Evolutionary conservation across 2,329 filamentous ascomycete species (phyloP).

Genomic region (Cryphonectria nitschkei): DNA sequence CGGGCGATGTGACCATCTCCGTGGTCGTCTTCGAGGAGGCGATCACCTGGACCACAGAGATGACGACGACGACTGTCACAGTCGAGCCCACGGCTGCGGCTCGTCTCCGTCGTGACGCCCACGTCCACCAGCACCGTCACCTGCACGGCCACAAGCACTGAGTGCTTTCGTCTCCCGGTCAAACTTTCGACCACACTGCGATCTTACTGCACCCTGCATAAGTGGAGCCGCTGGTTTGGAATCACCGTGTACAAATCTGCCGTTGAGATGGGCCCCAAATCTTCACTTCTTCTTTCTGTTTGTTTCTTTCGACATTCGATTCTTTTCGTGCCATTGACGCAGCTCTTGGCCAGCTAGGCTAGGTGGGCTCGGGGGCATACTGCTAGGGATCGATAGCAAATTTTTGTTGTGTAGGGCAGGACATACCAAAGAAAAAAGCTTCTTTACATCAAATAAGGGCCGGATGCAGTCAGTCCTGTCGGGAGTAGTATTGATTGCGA

Average conservation of each 20-base stretch:
- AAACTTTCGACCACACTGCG: constrained; percentile 15
- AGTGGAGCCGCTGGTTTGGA: constrained; percentile 24
- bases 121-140: constrained; percentile 44
- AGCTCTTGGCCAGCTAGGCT: constrained; percentile 26
- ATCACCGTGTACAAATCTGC: constrained; percentile 29
- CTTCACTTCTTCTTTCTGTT: constrained; percentile 17
- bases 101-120: constrained; percentile 41
- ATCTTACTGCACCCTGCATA: constrained; percentile 27
- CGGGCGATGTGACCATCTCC: constrained; percentile 44
- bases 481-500: constrained; percentile 28
- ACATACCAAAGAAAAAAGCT: constrained; percentile 12
- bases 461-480: constrained; percentile 11
- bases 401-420: constrained; percentile 24
- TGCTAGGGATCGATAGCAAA: constrained; percentile 27
- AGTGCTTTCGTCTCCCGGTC: constrained; percentile 14
- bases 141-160: constrained; percentile 28
- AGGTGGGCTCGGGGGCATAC: constrained; percentile 25
- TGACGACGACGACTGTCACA: constrained; percentile 47
- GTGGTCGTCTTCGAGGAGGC: constrained; percentile 63
- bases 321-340: constrained; percentile 27
- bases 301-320: constrained; percentile 17
- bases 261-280: constrained; percentile 25
- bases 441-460: constrained; percentile 20
- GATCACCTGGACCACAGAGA: constrained; percentile 55
- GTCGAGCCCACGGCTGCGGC: constrained; percentile 37